Evolutionary conservation across 2,329 filamentous ascomycete species (phyloP), one percentile per base, ranked within the genome.

Genomic region (Aureobasidium uvarum): DNA sequence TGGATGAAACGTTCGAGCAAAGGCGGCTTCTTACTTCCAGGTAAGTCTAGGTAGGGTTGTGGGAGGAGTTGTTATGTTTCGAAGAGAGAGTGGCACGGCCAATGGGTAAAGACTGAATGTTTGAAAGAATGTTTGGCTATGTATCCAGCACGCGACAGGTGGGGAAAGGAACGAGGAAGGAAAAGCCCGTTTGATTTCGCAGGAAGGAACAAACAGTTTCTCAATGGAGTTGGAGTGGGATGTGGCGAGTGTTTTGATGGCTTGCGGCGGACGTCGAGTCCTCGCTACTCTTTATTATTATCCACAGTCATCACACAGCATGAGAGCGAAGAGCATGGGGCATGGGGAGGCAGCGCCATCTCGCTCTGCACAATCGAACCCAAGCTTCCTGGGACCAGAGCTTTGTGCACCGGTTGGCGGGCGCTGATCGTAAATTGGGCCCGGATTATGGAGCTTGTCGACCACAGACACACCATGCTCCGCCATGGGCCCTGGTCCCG

Each of bases 81-180:
- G 56, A 48, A 48, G 28, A 33, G 43, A 38, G 23, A 48, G 28
- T 38, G 56, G 56, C 43, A 48, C 56, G 56, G 56, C 41, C 56
- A 48, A 60, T 46, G 55, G 43, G 58, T 62, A 62, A 41, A 41
- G 58, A 62, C 14, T 39, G 58, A n/a, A 51, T 39, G 58, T 46
- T 58, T 31, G 20, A 62, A 62, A 62, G 58, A 62, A 46, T 50
- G 58, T 62, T 62, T 50, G 56, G 43, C 41, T 60, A 62, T 46
- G 43, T 60, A 48, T 48, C 56, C 56, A 60, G 56, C 56, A 60
- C 43, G 56, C 56, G 55, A 58, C 56, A 51, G 48, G 23, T n/a
- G 48, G 23, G 16, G 20, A 36, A 39, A 62, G 38, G 41, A 39
- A 59, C 14, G 43, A 25, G 31, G 43, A 20, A 18, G 20, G n/a